phyloP scores from a whole-genome alignment of 768 basidiomycete species.

The Serendipita indica region DNA sequence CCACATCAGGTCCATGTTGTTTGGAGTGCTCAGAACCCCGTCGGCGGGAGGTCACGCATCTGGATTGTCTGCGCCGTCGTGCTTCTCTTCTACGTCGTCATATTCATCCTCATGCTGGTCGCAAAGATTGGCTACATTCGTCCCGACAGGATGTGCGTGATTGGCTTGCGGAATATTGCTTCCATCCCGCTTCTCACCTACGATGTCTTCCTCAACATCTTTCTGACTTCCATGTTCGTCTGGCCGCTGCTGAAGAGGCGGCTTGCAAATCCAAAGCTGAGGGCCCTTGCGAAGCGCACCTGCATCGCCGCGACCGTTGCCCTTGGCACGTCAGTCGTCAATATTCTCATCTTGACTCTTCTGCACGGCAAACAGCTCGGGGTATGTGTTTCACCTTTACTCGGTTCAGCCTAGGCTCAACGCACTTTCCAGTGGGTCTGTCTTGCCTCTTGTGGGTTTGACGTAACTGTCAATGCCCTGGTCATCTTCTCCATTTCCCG shows the following conservation, averaged over 20 bases:
- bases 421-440: constrained; percentile 15
- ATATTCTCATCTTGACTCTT: constrained; percentile 16
- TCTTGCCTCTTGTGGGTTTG: constrained; percentile 13
- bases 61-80: constrained; percentile 11
- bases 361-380: constrained; percentile 17
- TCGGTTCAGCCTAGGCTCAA: not conserved
- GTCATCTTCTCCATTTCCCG: constrained; percentile 13
- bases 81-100: not conserved
- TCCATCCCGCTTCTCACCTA: constrained; percentile 13
- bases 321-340: constrained; percentile 17
- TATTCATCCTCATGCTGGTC: constrained; percentile 9
- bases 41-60: constrained; percentile 2
- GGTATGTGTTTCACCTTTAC: not conserved
- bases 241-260: constrained; percentile 10
- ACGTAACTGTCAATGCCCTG: constrained; percentile 14
- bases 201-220: constrained; percentile 14
- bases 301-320: constrained; percentile 12
- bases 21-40: constrained; percentile 4
- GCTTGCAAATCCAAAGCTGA: not conserved
- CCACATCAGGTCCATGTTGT: not conserved
- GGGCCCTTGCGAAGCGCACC: not conserved
- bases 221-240: constrained; percentile 15
- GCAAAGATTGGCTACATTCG: constrained; percentile 11
- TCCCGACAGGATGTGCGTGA: constrained; percentile 12
- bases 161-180: constrained; percentile 11